A percentile compares a stretch with the other conserved stretches of the same genome.
These are phyloP conservation scores for Monosporozyma siamensis DNA, from an alignment of 805 yeast species.

Conservation along the genomic window DNA sequence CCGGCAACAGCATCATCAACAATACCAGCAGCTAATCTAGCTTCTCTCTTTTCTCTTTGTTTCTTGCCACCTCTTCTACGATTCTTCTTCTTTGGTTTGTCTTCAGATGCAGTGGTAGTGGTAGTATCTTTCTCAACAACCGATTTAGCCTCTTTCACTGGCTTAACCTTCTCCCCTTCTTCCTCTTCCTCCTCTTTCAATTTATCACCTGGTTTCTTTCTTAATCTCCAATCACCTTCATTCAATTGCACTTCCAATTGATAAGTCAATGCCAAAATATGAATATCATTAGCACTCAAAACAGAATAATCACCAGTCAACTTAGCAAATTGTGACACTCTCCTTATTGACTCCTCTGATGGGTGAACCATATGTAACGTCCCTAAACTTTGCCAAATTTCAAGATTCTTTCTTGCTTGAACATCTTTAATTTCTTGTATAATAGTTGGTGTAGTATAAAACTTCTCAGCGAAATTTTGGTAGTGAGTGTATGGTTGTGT, in stretches of 20 bases:
- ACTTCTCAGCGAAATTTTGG: constrained; percentile 57
- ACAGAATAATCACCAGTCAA: constrained; percentile 89
- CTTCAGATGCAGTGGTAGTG: neutral
- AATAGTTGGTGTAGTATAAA: constrained; percentile 89
- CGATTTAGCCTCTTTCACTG: neutral
- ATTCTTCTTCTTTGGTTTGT: constrained; percentile 31
- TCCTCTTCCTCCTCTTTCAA: constrained; percentile 14
- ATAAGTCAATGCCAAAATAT: constrained; percentile 82
- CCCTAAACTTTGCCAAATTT: constrained; percentile 62
- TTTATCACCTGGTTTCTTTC: constrained; percentile 63
- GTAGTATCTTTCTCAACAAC: constrained; percentile 30
- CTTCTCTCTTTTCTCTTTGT: constrained; percentile 51
- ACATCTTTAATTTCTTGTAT: constrained; percentile 80
- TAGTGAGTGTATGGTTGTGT: constrained; percentile 72
- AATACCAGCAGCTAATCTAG: constrained; percentile 19
- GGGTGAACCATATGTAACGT: constrained; percentile 70
- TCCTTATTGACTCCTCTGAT: constrained; percentile 46
- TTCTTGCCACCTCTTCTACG: constrained; percentile 59
- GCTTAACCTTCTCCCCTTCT: constrained; percentile 2
- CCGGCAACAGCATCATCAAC: neutral
- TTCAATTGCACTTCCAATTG: constrained; percentile 71
- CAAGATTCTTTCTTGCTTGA: constrained; percentile 65
- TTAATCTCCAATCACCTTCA: constrained; percentile 59
- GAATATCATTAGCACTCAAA: constrained; percentile 83
- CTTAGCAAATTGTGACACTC: constrained; percentile 67